Evolutionary conservation across 352 stramenopile genomes (phyloP).

Genomic region (Globisporangium nagaii): DNA sequence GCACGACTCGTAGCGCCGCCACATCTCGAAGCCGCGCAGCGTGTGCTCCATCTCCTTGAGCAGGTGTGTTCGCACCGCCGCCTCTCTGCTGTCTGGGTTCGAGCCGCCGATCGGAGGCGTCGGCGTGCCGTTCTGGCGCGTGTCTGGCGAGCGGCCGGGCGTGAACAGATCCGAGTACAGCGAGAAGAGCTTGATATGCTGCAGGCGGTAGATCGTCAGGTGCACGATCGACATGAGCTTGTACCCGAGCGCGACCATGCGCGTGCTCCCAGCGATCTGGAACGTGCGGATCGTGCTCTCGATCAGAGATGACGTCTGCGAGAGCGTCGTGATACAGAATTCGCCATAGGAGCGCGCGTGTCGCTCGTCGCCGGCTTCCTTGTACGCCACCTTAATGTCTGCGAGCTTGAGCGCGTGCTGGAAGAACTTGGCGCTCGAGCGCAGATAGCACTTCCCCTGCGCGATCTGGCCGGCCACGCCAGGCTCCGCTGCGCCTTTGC

Average conservation of each 20-base stretch:
- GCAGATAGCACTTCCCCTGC: slow-evolving; percentile 70
- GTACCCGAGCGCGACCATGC: slow-evolving; percentile 73
- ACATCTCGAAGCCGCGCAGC: slow-evolving; percentile 85
- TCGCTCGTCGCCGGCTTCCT: slow-evolving; percentile 56
- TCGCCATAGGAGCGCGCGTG: slow-evolving; percentile 59
- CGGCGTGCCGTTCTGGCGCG: slow-evolving; percentile 49
- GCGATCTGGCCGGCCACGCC: slow-evolving; percentile 41
- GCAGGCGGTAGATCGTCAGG: slow-evolving; percentile 74
- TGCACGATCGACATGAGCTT: slow-evolving; percentile 79
- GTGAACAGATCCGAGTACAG: slow-evolving; percentile 80
- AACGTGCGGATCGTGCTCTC: slow-evolving; percentile 72
- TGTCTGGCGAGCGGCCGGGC: slow-evolving; percentile 69
- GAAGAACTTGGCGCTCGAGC: slow-evolving; percentile 79
- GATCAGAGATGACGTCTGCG: slow-evolving; percentile 73
- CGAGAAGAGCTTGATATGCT: slow-evolving; percentile 74
- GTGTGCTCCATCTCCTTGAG: slow-evolving; percentile 86
- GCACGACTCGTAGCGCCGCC: slow-evolving; percentile 73
- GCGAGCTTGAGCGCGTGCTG: slow-evolving; percentile 74
- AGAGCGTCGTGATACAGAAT: slow-evolving; percentile 60
- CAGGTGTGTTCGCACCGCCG: slow-evolving; percentile 54
- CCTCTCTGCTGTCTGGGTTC: slow-evolving; percentile 53
- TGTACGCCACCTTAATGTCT: slow-evolving; percentile 78
- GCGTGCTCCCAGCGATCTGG: slow-evolving; percentile 47
- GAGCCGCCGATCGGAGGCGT: slow-evolving; percentile 60
- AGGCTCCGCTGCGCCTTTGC: slow-evolving; percentile 34